Conservation (phyloP, 176 grass and related monocot genomes). For the Triticum turgidum region DNA sequence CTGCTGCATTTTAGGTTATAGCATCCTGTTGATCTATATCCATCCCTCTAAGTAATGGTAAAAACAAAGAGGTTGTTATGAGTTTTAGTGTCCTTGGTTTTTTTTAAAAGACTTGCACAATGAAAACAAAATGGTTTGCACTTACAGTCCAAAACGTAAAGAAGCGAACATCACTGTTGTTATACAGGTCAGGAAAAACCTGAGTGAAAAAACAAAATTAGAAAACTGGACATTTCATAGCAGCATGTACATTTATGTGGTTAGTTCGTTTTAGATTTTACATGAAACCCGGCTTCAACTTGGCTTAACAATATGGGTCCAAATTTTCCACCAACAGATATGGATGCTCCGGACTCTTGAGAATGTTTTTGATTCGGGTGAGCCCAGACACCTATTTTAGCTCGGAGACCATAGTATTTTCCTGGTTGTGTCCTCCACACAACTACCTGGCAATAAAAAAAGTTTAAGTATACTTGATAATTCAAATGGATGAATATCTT, state of each 20-base stretch:
- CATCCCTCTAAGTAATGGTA: background rate
- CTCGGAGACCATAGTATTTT: background rate
- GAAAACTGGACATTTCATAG: background rate
- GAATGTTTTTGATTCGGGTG: background rate
- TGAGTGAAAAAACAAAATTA: background rate
- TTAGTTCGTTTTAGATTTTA: background rate
- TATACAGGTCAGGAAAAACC: constrained; percentile 22
- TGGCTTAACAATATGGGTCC: background rate
- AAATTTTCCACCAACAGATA: background rate
- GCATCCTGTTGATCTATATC: background rate
- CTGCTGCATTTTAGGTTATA: background rate
- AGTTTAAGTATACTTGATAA: background rate
- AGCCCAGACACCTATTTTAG: background rate
- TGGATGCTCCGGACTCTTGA: background rate
- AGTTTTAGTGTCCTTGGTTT: background rate
- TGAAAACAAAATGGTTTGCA: background rate
- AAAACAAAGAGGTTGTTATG: background rate
- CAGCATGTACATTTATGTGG: background rate
- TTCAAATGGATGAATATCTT: background rate
- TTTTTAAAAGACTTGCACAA: background rate
- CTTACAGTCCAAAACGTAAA: constrained; percentile 49
- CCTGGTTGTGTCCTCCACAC: background rate
- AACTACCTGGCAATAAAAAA: background rate
- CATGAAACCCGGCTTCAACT: constrained; percentile 31
- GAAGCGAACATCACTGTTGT: constrained; percentile 36